These are phyloP conservation scores for Trichoderma hamatum DNA, from an alignment of 2,329 filamentous ascomycete species.

Conservation along the genomic window DNA sequence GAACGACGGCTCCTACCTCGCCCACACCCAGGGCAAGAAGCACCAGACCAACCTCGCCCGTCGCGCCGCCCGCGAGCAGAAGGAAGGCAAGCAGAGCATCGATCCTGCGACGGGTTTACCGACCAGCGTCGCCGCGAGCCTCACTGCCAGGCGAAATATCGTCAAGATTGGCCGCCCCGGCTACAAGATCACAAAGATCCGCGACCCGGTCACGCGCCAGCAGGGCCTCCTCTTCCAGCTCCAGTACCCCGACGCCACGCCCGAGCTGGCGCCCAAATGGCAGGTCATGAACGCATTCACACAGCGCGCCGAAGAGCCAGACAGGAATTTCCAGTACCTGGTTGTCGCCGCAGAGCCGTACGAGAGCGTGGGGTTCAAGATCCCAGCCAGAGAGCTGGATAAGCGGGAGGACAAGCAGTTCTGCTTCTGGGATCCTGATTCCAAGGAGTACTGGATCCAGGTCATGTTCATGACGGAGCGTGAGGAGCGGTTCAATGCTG, in stretches of 20 bases:
- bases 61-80: conserved; percentile 91
- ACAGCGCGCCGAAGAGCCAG: conserved; percentile 91
- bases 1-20: conserved; percentile 98
- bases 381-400: conserved; percentile 92
- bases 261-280: conserved; percentile 76
- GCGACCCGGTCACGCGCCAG: conserved; percentile 86
- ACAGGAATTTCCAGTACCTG: conserved; percentile 93
- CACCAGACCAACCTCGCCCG: conserved; percentile 98
- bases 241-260: conserved; percentile 87
- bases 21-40: conserved; percentile 97
- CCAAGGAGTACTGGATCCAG: conserved; percentile 97
- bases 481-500: conserved; percentile 80
- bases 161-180: conserved; percentile 96
- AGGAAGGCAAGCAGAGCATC: conserved; percentile 75
- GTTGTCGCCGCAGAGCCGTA: conserved; percentile 96
- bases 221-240: conserved; percentile 93
- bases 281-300: conserved; percentile 98
- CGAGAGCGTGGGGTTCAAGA: conserved; percentile 95
- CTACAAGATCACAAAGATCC: conserved; percentile 96
- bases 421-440: conserved; percentile 92
- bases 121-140: conserved; percentile 73
- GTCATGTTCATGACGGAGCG: conserved; percentile 98
- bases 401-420: conserved; percentile 85
- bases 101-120: conserved; percentile 71
- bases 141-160: conserved; percentile 70